Conservation (phyloP, 2,329 filamentous ascomycete species). For the Plectosphaerella plurivora region DNA sequence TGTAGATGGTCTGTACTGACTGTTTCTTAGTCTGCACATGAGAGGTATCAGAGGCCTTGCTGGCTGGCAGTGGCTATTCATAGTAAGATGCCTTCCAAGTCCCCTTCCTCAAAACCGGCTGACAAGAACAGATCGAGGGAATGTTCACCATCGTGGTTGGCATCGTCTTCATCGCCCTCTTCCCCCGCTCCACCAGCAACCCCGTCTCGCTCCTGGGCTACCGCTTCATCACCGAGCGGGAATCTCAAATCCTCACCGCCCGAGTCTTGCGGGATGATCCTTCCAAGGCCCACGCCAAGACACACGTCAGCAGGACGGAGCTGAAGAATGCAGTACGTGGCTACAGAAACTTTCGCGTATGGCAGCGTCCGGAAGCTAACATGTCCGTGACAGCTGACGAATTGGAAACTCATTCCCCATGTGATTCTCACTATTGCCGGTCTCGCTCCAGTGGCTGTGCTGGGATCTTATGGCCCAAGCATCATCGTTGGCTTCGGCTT, state of each 20-base stretch:
- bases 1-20: no score
- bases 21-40: slow-evolving; percentile 21
- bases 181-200: slow-evolving; percentile 21
- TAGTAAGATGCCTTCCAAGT: slow-evolving; percentile 11
- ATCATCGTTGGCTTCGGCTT: slow-evolving; percentile 29
- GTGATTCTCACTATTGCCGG: slow-evolving; percentile 22
- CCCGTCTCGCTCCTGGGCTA: slow-evolving; percentile 23
- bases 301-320: slow-evolving; percentile 23
- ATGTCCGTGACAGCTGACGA: slow-evolving; percentile 21
- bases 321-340: slow-evolving; percentile 25
- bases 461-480: slow-evolving; percentile 23
- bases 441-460: slow-evolving; percentile 20
- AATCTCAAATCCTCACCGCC: slow-evolving; percentile 25
- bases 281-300: slow-evolving; percentile 23
- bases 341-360: not conserved
- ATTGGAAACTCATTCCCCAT: slow-evolving; percentile 30
- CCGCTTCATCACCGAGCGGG: slow-evolving; percentile 27
- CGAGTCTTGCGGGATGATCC: slow-evolving; percentile 29
- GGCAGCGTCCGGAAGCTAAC: not conserved
- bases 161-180: slow-evolving; percentile 22
- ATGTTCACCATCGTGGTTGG: slow-evolving; percentile 28
- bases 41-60: slow-evolving; percentile 20
- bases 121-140: slow-evolving; percentile 23
- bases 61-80: slow-evolving; percentile 30
- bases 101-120: not conserved